These are phyloP conservation scores for Neoboletus brunneissimus DNA, from an alignment of 768 basidiomycete genomes.

Conservation along the genomic window DNA sequence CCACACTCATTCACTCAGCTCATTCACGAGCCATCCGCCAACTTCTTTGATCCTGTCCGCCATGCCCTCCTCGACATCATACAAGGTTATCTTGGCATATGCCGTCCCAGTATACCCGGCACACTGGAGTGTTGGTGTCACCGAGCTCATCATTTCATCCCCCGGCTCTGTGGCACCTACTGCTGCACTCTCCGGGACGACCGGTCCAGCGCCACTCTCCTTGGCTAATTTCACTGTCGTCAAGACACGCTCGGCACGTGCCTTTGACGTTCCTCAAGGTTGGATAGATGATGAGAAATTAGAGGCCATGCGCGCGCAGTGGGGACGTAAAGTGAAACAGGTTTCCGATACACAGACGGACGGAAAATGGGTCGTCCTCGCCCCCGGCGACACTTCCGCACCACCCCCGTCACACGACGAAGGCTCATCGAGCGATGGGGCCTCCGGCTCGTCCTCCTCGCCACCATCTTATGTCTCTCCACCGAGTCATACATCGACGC, in stretches of 20 bases:
- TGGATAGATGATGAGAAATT: conserved; percentile 71
- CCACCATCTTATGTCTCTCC: conserved; percentile 31
- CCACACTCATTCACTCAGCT: conserved; percentile 65
- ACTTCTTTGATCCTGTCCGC: conserved; percentile 76
- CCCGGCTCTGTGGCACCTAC: conserved; percentile 15
- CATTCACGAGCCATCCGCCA: conserved; percentile 78
- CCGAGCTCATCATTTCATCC: conserved; percentile 66
- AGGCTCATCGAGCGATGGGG: conserved; percentile 18
- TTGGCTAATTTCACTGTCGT: conserved; percentile 45
- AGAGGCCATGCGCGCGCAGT: conserved; percentile 65
- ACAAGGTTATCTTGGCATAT: conserved; percentile 75
- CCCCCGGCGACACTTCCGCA: conserved; percentile 47
- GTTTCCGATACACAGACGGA: conserved; percentile 80
- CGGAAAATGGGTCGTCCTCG: conserved; percentile 82
- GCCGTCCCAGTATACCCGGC: conserved; percentile 74
- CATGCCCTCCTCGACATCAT: conserved; percentile 49
- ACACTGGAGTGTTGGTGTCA: conserved; percentile 77
- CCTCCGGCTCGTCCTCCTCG: conserved; percentile 26
- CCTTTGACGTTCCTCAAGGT: conserved; percentile 67
- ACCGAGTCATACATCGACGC: conserved; percentile 45
- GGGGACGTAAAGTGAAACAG: conserved; percentile 67
- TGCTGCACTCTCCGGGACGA: conserved; percentile 1
- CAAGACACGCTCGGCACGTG: conserved; percentile 61
- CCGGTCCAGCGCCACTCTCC: conserved; percentile 11
- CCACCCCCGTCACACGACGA: conserved; percentile 9